Evolutionary conservation across 2,329 filamentous ascomycete species (phyloP), one percentile per base, ranked within the genome.

Genomic region (Canariomyces notabilis): DNA sequence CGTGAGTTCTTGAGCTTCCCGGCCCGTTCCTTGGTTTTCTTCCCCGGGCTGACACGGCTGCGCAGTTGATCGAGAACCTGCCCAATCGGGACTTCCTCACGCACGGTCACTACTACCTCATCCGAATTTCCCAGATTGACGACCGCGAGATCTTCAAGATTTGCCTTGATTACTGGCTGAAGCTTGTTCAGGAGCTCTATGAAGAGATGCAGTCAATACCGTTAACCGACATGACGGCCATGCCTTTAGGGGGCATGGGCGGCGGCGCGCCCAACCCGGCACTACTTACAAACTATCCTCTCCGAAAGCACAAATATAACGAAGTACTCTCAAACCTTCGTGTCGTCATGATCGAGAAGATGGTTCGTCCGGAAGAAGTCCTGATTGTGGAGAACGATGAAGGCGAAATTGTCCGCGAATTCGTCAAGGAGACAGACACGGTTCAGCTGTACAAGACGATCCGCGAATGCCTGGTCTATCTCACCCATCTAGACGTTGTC

Each of bases 131-230:
- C 38, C 90, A 98, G 70, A 98, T 98, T 57, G 93, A 98, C 57
- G 94, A 98, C 63, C 85, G 93, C 44, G 93, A 98, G 67, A 95
- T 98, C 55, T 98, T 98, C 80, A 98, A 98, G 77, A 98, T 98
- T 62, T 95, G 88, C 64, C 75, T 98, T 52, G 94, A 98, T 66
- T 98, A 98, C 72, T 98, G 93, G 93, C 93, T 94, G 31, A 97
- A 96, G 70, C 78, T 97, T 41, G 94, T 98, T 6, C 91, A 95
- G 62, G 93, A 97, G 68, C 79, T 98, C 18, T 98, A 97, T 65
- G 93, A 98, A 65, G 93, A 98, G 73, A 96, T 97, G 90, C 93
- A 98, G 68, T 81, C 89, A 54, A 81, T 97, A 3, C 94, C 93
- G 6, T 87, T 97, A 57, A 89, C 87, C 42, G 93, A 98, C 59